These are phyloP conservation scores for Pascua sp. DNA, from an alignment of 1,284 basidiomycete genomes.

Conservation along the genomic window DNA sequence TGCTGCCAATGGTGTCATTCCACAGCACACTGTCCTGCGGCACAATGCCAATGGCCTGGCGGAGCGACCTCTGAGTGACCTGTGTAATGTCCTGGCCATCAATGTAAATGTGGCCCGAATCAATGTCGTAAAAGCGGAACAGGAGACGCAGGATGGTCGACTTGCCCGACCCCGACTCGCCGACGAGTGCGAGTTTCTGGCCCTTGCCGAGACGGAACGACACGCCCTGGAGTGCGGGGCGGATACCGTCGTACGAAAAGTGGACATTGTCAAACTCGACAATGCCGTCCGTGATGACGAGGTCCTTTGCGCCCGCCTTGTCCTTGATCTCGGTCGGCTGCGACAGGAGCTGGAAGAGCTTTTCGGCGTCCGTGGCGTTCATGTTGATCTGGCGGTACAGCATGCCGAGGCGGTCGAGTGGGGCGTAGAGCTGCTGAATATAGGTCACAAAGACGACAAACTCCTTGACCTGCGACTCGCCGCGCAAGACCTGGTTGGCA, in stretches of 20 bases:
- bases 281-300: slow-evolving; percentile 73
- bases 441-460: slow-evolving; percentile 97
- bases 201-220: slow-evolving; percentile 91
- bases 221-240: slow-evolving; percentile 81
- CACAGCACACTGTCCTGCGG: slow-evolving; percentile 97
- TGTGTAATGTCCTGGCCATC: slow-evolving; percentile 76
- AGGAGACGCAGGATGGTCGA: slow-evolving; percentile 90
- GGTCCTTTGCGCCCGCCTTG: slow-evolving; percentile 63
- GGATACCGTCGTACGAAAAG: slow-evolving; percentile 81
- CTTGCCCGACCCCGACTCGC: slow-evolving; percentile 94
- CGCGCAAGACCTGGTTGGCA: slow-evolving; percentile 83
- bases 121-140: slow-evolving; percentile 89
- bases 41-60: slow-evolving; percentile 85
- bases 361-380: slow-evolving; percentile 92
- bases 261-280: slow-evolving; percentile 90
- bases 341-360: slow-evolving; percentile 85
- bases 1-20: slow-evolving; percentile 91
- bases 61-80: slow-evolving; percentile 69
- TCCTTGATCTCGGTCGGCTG: slow-evolving; percentile 76
- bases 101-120: slow-evolving; percentile 69
- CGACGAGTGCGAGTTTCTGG: slow-evolving; percentile 92
- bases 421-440: slow-evolving; percentile 89
- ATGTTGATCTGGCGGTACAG: slow-evolving; percentile 93
- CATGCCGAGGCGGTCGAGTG: slow-evolving; percentile 90
- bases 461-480: slow-evolving; percentile 88